Conservation (phyloP, 1,139 yeast species). For the Yamadazyma songkhlaensis region DNA sequence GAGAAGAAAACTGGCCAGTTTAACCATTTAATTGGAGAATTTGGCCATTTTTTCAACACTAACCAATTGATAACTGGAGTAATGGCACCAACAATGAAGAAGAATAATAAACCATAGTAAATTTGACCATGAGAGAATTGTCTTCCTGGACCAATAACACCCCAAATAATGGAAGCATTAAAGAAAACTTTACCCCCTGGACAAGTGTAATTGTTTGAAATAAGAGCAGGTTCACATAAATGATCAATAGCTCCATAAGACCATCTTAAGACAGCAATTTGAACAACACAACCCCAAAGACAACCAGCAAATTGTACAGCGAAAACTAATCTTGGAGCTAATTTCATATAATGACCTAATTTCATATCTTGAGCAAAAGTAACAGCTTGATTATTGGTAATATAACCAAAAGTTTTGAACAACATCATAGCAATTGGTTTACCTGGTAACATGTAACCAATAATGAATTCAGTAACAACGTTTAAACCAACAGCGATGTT, state of each 20-base stretch:
- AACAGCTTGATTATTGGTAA: conserved; percentile 55
- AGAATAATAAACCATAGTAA: conserved; percentile 38
- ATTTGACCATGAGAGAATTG: conserved; percentile 38
- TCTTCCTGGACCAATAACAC: conserved; percentile 43
- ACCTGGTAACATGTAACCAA: conserved; percentile 49
- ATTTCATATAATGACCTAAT: conserved; percentile 53
- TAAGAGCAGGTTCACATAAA: conserved; percentile 44
- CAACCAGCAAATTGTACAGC: conserved; percentile 46
- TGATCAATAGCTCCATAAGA: conserved; percentile 40
- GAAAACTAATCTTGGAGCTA: conserved; percentile 44
- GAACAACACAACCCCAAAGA: conserved; percentile 44
- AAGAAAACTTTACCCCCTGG: conserved; percentile 44
- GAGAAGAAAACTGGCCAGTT: conserved; percentile 49
- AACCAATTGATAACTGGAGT: conserved; percentile 44
- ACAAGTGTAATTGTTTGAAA: conserved; percentile 40
- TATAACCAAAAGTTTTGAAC: conserved; percentile 47
- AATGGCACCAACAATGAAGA: conserved; percentile 39
- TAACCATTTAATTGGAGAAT: conserved; percentile 35
- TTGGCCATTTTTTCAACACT: conserved; percentile 17
- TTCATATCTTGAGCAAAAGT: conserved; percentile 53
- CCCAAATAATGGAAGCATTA: conserved; percentile 49
- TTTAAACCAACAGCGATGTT: conserved; percentile 46
- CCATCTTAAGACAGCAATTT: conserved; percentile 46
- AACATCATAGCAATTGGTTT: conserved; percentile 48
- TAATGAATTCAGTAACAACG: conserved; percentile 43